Percentiles rank a stretch among this genome's conserved stretches.
These are phyloP conservation scores for Helicostylum pulchrum DNA, from an alignment of 192 early-diverging fungal genomes.

Conservation along the genomic window DNA sequence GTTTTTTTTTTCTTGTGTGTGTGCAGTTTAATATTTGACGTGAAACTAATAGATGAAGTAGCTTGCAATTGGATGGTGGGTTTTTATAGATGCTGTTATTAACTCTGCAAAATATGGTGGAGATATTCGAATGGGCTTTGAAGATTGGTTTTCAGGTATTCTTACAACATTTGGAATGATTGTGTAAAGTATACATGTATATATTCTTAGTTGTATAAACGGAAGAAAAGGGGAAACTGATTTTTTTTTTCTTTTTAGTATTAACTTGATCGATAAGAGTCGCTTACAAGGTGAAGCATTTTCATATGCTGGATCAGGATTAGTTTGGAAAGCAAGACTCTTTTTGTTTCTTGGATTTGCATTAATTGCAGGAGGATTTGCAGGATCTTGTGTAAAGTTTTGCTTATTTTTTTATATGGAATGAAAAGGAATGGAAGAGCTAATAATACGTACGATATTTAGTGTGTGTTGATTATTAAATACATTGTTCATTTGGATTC, in stretches of 20 bases:
- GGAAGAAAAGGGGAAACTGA: not conserved
- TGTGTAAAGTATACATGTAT: constrained; percentile 36
- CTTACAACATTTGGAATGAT: constrained; percentile 56
- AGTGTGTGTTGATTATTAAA: constrained; percentile 21
- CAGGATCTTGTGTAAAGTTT: constrained; percentile 50
- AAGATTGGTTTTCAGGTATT: constrained; percentile 60
- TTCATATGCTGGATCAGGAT: constrained; percentile 36
- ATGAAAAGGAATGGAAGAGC: not conserved
- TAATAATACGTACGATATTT: constrained; percentile 44
- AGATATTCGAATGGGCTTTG: constrained; percentile 42
- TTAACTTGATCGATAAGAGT: constrained; percentile 53
- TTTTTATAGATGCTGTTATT: constrained; percentile 57
- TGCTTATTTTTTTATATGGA: not conserved
- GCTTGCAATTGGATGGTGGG: constrained; percentile 63
- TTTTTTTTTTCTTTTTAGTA: constrained; percentile 31
- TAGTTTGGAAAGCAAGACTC: constrained; percentile 46
- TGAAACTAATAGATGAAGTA: constrained; percentile 11
- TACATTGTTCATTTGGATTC: constrained; percentile 18
- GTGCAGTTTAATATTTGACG: not conserved
- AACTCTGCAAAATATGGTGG: constrained; percentile 28
- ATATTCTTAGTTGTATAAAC: not conserved
- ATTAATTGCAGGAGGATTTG: constrained; percentile 57
- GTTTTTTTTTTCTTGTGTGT: constrained; percentile 1
- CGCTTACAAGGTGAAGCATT: constrained; percentile 44
- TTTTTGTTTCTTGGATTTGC: constrained; percentile 61